These are phyloP conservation scores for Vicia sativa DNA, from an alignment of 306 rosid species.

Conservation along the genomic window DNA sequence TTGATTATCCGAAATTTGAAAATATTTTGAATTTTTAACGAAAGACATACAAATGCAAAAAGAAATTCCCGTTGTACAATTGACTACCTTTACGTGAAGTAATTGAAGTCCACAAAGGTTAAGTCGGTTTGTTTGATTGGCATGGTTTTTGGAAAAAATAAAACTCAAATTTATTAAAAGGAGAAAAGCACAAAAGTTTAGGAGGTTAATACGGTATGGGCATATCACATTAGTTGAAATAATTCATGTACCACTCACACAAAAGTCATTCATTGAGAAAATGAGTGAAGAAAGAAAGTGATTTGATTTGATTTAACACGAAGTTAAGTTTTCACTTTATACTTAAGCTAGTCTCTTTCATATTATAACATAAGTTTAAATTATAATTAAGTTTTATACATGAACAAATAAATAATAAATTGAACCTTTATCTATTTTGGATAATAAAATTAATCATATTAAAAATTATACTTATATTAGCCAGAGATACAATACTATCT, in stretches of 20 bases:
- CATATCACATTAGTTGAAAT: background rate
- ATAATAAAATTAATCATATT: too few species aligned
- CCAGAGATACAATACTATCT: too few species aligned
- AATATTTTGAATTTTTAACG: too few species aligned
- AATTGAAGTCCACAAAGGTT: background rate
- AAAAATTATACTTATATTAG: too few species aligned
- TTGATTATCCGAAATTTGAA: too few species aligned
- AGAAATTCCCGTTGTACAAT: too few species aligned
- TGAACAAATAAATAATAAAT: too few species aligned
- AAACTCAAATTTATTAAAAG: conserved; percentile 10
- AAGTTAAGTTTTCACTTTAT: conserved; percentile 24
- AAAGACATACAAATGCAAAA: too few species aligned
- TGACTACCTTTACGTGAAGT: background rate
- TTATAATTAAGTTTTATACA: too few species aligned
- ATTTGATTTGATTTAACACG: conserved; percentile 26
- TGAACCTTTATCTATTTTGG: too few species aligned
- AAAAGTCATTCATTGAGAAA: background rate
- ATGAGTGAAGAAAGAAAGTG: background rate
- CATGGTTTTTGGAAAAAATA: background rate
- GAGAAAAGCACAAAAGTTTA: conserved; percentile 4
- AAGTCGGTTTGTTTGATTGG: conserved; percentile 4
- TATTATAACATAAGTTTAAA: too few species aligned
- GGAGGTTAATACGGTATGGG: conserved; percentile 6
- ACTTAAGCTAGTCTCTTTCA: conserved; percentile 7
- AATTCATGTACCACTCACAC: conserved; percentile 22